A percentile compares a stretch with the other conserved stretches of the same genome.
These are phyloP conservation scores for Pseudodiploospora longispora DNA, from an alignment of 2,329 filamentous ascomycete genomes.

Conservation along the genomic window DNA sequence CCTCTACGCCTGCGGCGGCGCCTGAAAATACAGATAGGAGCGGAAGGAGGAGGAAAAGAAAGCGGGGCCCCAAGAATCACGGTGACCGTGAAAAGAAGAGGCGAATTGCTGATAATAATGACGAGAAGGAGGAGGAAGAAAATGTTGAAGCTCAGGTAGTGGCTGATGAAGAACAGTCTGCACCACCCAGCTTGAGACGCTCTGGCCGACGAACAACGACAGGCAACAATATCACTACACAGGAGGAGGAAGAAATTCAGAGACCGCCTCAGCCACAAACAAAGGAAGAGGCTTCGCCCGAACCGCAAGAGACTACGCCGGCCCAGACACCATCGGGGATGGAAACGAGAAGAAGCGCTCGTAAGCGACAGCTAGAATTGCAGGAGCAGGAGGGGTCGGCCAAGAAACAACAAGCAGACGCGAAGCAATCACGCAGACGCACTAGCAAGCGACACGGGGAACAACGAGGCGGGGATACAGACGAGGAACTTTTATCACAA, in stretches of 20 bases:
- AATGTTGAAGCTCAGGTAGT: background rate
- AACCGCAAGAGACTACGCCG: no score
- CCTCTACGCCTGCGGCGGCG: slow-evolving; percentile 15
- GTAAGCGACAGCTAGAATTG: slow-evolving; percentile 10
- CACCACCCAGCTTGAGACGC: background rate
- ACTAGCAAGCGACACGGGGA: slow-evolving; percentile 6
- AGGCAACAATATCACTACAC: no score
- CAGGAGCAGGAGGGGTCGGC: background rate
- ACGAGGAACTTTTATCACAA: slow-evolving; percentile 35
- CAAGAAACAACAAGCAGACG: background rate
- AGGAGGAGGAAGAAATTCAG: no score
- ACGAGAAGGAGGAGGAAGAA: slow-evolving; percentile 11
- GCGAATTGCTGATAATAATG: slow-evolving; percentile 14
- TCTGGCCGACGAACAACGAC: no score
- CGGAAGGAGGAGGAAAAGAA: slow-evolving; percentile 21
- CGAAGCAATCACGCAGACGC: slow-evolving; percentile 3
- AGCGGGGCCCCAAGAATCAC: slow-evolving; percentile 12
- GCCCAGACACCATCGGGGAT: slow-evolving; percentile 1
- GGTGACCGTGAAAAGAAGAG: slow-evolving; percentile 22
- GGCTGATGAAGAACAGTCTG: background rate
- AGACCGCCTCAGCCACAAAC: no score
- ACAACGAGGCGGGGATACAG: slow-evolving; percentile 25
- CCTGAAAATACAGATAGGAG: slow-evolving; percentile 1
- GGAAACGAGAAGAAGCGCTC: slow-evolving; percentile 13
- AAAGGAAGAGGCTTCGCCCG: no score